These are phyloP conservation scores for Arthroderma uncinatum DNA, from an alignment of 2,329 filamentous ascomycete species.

Conservation along the genomic window DNA sequence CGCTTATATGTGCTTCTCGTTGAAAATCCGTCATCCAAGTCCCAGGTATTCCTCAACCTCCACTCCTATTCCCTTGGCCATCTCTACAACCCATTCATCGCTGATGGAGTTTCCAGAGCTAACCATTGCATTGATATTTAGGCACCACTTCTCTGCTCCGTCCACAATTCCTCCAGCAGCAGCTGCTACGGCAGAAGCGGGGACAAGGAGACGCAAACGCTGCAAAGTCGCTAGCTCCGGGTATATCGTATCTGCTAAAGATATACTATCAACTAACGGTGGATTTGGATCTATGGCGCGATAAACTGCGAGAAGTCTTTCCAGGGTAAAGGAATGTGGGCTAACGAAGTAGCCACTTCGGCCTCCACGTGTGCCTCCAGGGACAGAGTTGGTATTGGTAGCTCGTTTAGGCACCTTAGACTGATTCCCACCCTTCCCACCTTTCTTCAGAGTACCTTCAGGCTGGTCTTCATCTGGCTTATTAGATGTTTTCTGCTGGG, in stretches of 20 bases:
- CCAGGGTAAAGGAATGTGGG: conserved; percentile 35
- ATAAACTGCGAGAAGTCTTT: conserved; percentile 38
- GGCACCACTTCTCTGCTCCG: conserved; percentile 38
- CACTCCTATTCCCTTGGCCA: conserved; percentile 36
- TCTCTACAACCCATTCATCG: conserved; percentile 36
- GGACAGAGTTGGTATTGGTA: conserved; percentile 30
- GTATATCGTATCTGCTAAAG: conserved; percentile 36
- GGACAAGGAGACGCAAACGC: conserved; percentile 37
- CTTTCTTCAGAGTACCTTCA: conserved; percentile 23
- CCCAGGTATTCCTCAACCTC: conserved; percentile 34
- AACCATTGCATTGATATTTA: conserved; percentile 31
- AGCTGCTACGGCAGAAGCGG: conserved; percentile 27
- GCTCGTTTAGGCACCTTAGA: conserved; percentile 19
- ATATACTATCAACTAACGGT: conserved; percentile 15
- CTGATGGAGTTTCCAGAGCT: conserved; percentile 8
- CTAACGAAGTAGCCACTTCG: conserved; percentile 31
- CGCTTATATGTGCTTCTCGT: not conserved
- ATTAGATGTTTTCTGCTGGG: conserved; percentile 24
- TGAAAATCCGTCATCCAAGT: not conserved
- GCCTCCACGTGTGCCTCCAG: conserved; percentile 18
- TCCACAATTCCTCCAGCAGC: conserved; percentile 26
- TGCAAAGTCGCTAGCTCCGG: conserved; percentile 38
- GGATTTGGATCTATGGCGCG: conserved; percentile 39
- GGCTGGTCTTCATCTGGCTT: conserved; percentile 19
- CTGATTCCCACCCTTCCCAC: conserved; percentile 20